These are phyloP conservation scores for Byssothecium circinans DNA, from an alignment of 2,329 filamentous ascomycete genomes.

Conservation along the genomic window DNA sequence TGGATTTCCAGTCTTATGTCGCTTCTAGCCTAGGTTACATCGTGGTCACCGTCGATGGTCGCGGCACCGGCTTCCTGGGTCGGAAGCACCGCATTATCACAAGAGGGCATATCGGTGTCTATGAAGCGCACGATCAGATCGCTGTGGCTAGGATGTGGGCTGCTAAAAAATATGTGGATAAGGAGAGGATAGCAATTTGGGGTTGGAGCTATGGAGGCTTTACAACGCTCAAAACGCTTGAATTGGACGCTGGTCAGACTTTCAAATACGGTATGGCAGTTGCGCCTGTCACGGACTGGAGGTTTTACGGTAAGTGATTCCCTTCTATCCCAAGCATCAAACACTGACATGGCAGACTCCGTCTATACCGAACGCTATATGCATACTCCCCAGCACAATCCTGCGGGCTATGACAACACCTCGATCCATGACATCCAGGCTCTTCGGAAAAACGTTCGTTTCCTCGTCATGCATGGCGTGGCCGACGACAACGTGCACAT, in stretches of 20 bases:
- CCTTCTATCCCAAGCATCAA: neutral
- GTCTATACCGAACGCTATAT: constrained; percentile 98
- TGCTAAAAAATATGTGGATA: constrained; percentile 78
- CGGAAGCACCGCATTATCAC: constrained; percentile 80
- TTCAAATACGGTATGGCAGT: constrained; percentile 98
- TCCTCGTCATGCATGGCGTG: constrained; percentile 94
- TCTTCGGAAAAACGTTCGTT: constrained; percentile 75
- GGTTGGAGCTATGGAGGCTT: constrained; percentile 98
- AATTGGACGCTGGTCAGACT: constrained; percentile 83
- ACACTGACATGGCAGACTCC: constrained; percentile 57
- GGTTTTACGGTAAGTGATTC: constrained; percentile 68
- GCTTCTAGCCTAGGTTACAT: constrained; percentile 86
- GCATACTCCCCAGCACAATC: constrained; percentile 87
- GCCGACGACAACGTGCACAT: constrained; percentile 97
- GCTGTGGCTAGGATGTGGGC: constrained; percentile 84
- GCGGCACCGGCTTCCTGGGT: constrained; percentile 88
- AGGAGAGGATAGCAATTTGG: constrained; percentile 85
- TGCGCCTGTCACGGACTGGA: constrained; percentile 97
- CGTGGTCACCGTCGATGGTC: constrained; percentile 90
- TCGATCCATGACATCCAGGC: constrained; percentile 74
- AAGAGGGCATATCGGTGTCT: constrained; percentile 79
- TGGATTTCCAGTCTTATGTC: constrained; percentile 90
- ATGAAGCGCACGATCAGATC: constrained; percentile 89
- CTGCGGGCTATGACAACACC: constrained; percentile 72
- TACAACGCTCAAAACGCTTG: constrained; percentile 90